Evolutionary conservation across 169 alveolate genomes (phyloP), one percentile per base, ranked within the genome.

Genomic region (Eimeria acervulina): DNA sequence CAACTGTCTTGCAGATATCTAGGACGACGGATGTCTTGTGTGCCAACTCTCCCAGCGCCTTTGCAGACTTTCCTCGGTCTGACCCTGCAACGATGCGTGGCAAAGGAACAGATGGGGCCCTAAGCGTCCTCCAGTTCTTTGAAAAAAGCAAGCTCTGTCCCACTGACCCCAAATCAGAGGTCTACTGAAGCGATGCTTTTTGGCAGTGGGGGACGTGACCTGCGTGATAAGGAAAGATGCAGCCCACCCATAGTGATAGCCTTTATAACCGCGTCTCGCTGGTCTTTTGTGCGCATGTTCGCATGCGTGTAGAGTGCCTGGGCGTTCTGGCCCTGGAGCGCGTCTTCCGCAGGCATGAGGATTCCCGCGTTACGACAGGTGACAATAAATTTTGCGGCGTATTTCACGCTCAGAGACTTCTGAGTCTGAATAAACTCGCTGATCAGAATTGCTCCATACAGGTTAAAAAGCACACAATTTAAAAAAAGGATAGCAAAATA

Each of bases 401-500:
- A 85, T 42, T 63, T 52, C 31, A 59, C 91, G 90, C 63, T 63
- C 10, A 94, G 78, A 23, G 42, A 8, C 74, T 84, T 81, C 36
- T 89, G 93, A 15, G 94, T 72, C 19, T 28, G 70, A 36, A 84
- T 89, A 51, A 81, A 94, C 51, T 83, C 47, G 26, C 96, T 92
- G 63, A 94, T 94, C 94, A 94, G 61, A 28, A 94, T 55, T 19
- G 94, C 96, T n/a, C 94, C 96, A 72, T 81, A 94, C 23, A 94
- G 66, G 94, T 94, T 94, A 72, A 59, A 94, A 26, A 81, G 42
- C 7, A 94, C 55, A 55, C 94, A 83, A 51, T 89, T 61, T 38
- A 94, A 51, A 21, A 44, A 42, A 63, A 94, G 36, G 40, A 94
- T 52, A 8, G 94, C 28, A 13, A 94, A 23, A 55, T 44, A 94